Conservation (phyloP, 805 yeast genomes). For the Citeromyces nyonsensis region DNA sequence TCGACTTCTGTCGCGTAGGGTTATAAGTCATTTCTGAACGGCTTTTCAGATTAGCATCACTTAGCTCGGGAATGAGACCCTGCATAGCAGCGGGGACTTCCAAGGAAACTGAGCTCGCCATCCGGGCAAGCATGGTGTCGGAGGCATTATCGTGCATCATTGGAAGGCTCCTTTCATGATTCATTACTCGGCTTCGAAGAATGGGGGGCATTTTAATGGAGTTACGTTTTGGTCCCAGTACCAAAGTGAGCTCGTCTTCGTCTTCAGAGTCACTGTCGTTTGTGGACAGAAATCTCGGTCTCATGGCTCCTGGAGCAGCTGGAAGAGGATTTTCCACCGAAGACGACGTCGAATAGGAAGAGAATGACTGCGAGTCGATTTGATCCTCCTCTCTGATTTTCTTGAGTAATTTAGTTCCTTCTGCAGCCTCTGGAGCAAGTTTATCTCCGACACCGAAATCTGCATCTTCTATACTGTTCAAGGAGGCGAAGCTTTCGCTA, state of each 20-base stretch:
- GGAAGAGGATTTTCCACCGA: not conserved
- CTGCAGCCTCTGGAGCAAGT: not conserved
- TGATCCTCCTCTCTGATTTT: not conserved
- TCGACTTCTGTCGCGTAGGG: not conserved
- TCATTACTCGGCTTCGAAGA: slow-evolving; percentile 19
- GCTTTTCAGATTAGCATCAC: not conserved
- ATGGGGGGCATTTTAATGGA: slow-evolving; percentile 16
- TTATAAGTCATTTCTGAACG: not conserved
- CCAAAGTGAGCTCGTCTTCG: slow-evolving; percentile 25
- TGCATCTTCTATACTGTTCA: slow-evolving; percentile 44
- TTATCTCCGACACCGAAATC: too few species aligned
- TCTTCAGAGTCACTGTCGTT: slow-evolving; percentile 10
- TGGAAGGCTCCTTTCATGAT: slow-evolving; percentile 25
- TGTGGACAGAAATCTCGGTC: not conserved
- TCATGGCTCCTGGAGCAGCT: slow-evolving; percentile 1
- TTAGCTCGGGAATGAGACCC: not conserved
- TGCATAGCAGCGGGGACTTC: too few species aligned
- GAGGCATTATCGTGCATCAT: slow-evolving; percentile 3
- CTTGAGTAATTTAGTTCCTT: not conserved
- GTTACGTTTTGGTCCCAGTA: slow-evolving; percentile 23
- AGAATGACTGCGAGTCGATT: too few species aligned
- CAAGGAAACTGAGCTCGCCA: too few species aligned
- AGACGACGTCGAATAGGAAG: too few species aligned
- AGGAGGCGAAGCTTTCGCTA: slow-evolving; percentile 64
- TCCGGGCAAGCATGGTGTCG: too few species aligned